Base-by-base conservation (phyloP, 176 grass and related monocot genomes). In the Oryza meridionalis region DNA sequence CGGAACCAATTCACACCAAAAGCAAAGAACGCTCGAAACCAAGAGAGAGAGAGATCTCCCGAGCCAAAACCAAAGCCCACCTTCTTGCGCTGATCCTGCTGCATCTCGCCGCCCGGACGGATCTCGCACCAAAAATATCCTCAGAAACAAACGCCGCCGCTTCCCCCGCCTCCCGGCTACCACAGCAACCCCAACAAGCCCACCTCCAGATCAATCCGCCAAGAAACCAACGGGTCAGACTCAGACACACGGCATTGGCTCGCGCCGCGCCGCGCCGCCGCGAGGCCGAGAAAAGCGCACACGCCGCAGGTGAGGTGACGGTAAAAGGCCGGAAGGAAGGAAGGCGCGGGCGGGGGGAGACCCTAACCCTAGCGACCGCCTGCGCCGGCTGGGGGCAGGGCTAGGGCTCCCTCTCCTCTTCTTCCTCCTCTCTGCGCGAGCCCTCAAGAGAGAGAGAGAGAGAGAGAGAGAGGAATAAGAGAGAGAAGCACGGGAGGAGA, bases 61-160 rank as follows among this genome's bases (percentile, higher is more conserved):
- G 47, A 90, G 79, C 64, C 67, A 19, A 43, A 10, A 9, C 10
- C 91, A 40, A 9, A 77, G 81, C 91, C 16, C 25, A 98, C 96
- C 96, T 98, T 95, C 86, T 96, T 98, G 50, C 83, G 89, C 77
- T 93, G 93, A 86, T 94, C 96, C 87, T 94, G 89, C 93, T 98
- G 93, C 93, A 98, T 98, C 88, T 85, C 85, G 72, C 47, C 37
- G 68, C 73, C 70, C 16, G 46, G 8, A 27, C 81, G 77, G 89
- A 94, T 93, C 89, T 81, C 87, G 82, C 51, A 43, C 74, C 8
- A 17, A 83, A 17, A 83, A 70, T n/a, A 71, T 55, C 84, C 73
- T 73, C 13, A 40, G 76, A 65, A 78, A 76, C 51, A 65, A 78
- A 76, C 51, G 70, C 53, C 26, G 42, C 42, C 68, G 69, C 71